Conservation (phyloP, 805 yeast genomes). For the Lipomyces kockii region DNA sequence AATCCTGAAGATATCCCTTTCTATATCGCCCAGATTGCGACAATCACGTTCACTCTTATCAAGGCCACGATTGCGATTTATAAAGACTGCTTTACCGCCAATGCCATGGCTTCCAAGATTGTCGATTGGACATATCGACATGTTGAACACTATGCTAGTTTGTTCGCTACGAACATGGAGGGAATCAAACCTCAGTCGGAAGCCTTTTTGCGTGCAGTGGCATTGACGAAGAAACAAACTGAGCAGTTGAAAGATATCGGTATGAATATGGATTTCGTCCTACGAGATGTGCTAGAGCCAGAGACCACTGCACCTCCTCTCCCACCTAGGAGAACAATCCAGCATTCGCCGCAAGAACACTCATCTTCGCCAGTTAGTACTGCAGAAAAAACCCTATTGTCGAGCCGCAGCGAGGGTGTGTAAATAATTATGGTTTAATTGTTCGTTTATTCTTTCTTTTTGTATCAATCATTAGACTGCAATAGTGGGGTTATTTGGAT, state of each 20-base stretch:
- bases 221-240: constrained; percentile 29
- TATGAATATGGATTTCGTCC: constrained; percentile 36
- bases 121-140: constrained; percentile 79
- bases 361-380: neutral
- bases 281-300: constrained; percentile 25
- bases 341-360: neutral
- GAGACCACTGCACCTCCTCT: neutral
- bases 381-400: neutral
- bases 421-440: neutral
- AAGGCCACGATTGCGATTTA: constrained; percentile 62
- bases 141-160: constrained; percentile 60
- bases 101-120: constrained; percentile 58
- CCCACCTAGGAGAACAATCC: neutral
- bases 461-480: neutral
- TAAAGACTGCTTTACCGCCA: constrained; percentile 54
- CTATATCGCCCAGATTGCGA: constrained; percentile 64
- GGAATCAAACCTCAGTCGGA: constrained; percentile 12
- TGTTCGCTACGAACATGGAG: constrained; percentile 68
- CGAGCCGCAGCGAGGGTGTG: neutral
- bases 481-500: neutral
- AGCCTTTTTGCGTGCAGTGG: constrained; percentile 20
- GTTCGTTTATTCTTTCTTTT: neutral
- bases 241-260: constrained; percentile 35
- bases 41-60: constrained; percentile 64
- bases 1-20: constrained; percentile 54